Conservation (phyloP, 2,329 filamentous ascomycete species). For the Colletotrichum trifolii region DNA sequence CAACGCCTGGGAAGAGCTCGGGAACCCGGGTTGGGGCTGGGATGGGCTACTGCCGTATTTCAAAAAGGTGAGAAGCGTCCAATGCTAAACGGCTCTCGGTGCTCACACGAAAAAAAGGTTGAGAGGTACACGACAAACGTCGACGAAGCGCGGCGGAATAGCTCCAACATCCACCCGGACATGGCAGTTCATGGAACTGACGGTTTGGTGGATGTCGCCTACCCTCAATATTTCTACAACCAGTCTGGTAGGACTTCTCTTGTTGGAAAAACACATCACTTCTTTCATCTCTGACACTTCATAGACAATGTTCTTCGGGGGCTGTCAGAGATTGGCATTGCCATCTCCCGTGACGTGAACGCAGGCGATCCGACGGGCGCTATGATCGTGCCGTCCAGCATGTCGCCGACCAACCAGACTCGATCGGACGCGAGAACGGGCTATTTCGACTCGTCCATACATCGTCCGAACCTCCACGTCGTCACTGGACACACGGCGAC, state of each 20-base stretch:
- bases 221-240: constrained; percentile 52
- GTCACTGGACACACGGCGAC: constrained; percentile 52
- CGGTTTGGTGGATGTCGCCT: constrained; percentile 52
- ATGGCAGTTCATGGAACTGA: constrained; percentile 45
- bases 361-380: constrained; percentile 50
- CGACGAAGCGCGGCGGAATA: constrained; percentile 38
- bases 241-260: constrained; percentile 47
- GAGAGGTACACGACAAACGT: constrained; percentile 49
- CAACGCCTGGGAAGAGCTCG: constrained; percentile 55
- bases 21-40: constrained; percentile 56
- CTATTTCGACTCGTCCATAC: constrained; percentile 50
- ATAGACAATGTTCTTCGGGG: constrained; percentile 51
- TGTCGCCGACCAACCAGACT: constrained; percentile 52
- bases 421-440: constrained; percentile 53
- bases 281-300: background rate
- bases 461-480: constrained; percentile 52
- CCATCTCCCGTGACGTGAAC: constrained; percentile 49
- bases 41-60: constrained; percentile 60
- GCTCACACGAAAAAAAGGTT: constrained; percentile 40
- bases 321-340: constrained; percentile 50
- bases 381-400: constrained; percentile 50
- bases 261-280: too few relatives aligned
- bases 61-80: constrained; percentile 49
- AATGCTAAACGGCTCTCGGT: background rate
- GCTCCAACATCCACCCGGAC: constrained; percentile 43